phyloP scores from a whole-genome alignment of 441 rosid species.

The Pelargonium cotyledonis region DNA sequence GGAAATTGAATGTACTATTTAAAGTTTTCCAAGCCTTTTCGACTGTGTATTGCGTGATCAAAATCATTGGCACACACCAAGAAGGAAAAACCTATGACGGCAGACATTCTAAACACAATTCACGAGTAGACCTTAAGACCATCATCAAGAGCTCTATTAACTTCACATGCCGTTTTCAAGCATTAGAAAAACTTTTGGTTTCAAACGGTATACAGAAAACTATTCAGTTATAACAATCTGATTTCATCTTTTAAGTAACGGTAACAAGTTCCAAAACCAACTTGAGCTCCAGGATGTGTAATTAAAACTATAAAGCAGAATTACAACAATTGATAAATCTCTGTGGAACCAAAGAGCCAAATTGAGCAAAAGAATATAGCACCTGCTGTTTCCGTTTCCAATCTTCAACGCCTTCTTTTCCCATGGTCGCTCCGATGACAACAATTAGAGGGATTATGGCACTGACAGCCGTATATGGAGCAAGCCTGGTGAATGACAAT shows the following conservation, averaged over 20 bases:
- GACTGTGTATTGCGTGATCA: background rate
- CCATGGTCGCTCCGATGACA: constrained; percentile 59
- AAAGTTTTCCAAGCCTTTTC: background rate
- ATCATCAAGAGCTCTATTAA: background rate
- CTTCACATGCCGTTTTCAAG: background rate
- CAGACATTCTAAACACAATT: background rate
- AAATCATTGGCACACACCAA: background rate
- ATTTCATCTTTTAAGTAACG: background rate
- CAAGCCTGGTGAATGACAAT: constrained; percentile 47
- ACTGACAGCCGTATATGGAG: constrained; percentile 48
- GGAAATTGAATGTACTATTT: background rate
- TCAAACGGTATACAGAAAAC: background rate
- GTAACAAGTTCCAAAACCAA: background rate
- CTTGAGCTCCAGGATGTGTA: background rate
- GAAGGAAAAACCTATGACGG: background rate
- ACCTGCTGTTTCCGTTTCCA: constrained; percentile 67
- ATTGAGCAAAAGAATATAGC: constrained; percentile 3
- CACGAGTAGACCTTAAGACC: background rate
- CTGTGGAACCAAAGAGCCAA: background rate
- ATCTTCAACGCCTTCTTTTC: constrained; percentile 69
- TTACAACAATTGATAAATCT: background rate
- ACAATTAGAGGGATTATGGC: constrained; percentile 49
- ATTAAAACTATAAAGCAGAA: constrained; percentile 1
- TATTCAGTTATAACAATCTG: background rate
- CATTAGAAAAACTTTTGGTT: background rate